Conservation (phyloP, 176 grass and related monocot genomes). For the Pontederia crassipes region DNA sequence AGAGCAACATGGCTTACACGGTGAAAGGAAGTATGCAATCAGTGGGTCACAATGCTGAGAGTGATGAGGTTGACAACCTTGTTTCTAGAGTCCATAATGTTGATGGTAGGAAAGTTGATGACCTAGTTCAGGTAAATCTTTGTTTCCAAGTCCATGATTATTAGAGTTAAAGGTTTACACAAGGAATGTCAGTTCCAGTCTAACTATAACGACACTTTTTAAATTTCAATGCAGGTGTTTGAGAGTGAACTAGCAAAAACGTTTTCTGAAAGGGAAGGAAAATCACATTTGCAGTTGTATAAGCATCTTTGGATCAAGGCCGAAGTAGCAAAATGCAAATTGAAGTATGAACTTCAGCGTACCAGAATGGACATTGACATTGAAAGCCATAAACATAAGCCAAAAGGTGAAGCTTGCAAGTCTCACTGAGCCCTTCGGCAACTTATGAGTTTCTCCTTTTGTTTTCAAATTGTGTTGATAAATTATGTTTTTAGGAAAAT, state of each 20-base stretch:
- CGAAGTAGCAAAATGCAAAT: conserved; percentile 29
- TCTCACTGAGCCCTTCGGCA: no score
- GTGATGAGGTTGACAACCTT: conserved; percentile 5
- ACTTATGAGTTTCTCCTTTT: no score
- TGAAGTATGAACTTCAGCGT: conserved; percentile 57
- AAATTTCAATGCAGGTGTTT: conserved; percentile 33
- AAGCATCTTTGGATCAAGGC: conserved; percentile 51
- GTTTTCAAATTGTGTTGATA: no score
- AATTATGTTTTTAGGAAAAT: no score
- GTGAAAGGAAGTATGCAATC: neutral
- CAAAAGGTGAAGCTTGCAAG: no score
- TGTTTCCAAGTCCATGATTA: no score
- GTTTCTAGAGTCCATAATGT: neutral
- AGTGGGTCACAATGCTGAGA: neutral
- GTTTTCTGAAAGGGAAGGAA: conserved; percentile 28
- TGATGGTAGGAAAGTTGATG: neutral
- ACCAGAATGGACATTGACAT: conserved; percentile 20
- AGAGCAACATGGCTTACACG: conserved; percentile 7
- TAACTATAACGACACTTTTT: neutral
- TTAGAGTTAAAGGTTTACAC: neutral
- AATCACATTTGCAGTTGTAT: conserved; percentile 27
- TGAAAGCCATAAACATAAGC: conserved; percentile 18
- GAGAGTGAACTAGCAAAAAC: conserved; percentile 26
- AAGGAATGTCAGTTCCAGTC: neutral
- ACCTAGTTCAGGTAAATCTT: neutral